Conservation (phyloP, 495 filamentous ascomycete species). For the Lineolata rhizophorae region DNA sequence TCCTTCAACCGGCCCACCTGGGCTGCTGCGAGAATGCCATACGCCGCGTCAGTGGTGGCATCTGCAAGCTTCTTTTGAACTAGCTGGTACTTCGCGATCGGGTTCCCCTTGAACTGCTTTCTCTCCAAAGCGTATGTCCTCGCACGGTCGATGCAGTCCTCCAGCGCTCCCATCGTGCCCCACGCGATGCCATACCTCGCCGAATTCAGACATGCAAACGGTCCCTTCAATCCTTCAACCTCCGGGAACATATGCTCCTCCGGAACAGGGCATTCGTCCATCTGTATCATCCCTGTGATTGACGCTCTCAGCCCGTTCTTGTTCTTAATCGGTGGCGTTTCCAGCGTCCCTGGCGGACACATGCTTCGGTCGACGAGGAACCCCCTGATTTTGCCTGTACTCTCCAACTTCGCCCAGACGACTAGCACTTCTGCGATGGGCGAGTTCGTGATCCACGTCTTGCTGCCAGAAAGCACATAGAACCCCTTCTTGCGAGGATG, state of each 20-base stretch:
- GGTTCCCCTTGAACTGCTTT: constrained; percentile 92
- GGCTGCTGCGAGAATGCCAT: constrained; percentile 61
- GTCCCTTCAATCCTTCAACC: constrained; percentile 69
- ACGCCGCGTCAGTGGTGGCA: constrained; percentile 75
- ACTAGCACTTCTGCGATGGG: constrained; percentile 81
- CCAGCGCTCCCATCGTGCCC: constrained; percentile 79
- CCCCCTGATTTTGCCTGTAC: constrained; percentile 84
- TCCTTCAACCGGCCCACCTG: constrained; percentile 92
- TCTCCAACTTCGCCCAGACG: constrained; percentile 85
- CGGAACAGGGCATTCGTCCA: constrained; percentile 75
- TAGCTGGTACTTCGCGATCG: constrained; percentile 92
- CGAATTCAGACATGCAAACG: constrained; percentile 85
- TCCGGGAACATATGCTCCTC: constrained; percentile 86
- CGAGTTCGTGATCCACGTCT: constrained; percentile 98
- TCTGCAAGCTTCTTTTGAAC: constrained; percentile 95
- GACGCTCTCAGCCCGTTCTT: constrained; percentile 87
- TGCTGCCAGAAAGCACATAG: constrained; percentile 59
- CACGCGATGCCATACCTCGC: constrained; percentile 86
- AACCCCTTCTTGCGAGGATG: constrained; percentile 79
- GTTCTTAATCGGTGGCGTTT: constrained; percentile 84
- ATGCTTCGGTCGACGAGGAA: constrained; percentile 68
- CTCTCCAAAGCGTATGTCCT: constrained; percentile 75
- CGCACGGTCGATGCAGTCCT: constrained; percentile 66
- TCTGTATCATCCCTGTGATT: constrained; percentile 93
- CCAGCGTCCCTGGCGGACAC: constrained; percentile 68